Base-by-base conservation (phyloP, 2,329 filamentous ascomycete genomes). In the Akanthomyces muscarius region DNA sequence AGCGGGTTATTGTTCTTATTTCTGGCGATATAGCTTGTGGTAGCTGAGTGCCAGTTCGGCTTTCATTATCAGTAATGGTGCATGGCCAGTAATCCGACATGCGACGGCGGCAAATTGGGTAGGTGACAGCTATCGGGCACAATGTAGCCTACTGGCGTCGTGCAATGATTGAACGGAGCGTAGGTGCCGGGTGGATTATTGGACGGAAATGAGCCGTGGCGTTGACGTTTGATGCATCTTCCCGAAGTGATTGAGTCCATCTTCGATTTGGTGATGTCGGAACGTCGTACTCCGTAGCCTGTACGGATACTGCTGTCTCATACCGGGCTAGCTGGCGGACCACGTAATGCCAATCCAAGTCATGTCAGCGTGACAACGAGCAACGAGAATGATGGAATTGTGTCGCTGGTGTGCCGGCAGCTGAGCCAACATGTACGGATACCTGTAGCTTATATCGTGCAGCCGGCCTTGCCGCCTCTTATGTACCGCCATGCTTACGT, bases 401-500 rank as follows among this genome's bases (percentile, higher is more conserved):
- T 8, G 8, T 28, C 23, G 13, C 13, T 25, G 45, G 25, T 48
- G 45, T 48, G 23, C 23, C 23, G 14, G 45, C 13, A 48, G 53
- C 41, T 55, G 38, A 44, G 25, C 30, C 51, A 53, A 23, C 13
- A 38, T 36, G 51, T 54, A 30, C 28, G 28, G 28, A 30, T 30
- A 50, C 23, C 10, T 50, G 13, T 50, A 16, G 33, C 33, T 36
- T 36, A 50, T 48, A 48, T 25, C 11, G 47, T 30, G 25, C 47
- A 25, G 23, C 18, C 45, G 21, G 47, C 23, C 21, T 23, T 28
- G 45, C 45, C 45, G 33, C 52, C 36, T 16, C 18, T 21, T 21
- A 44, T 56, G 41, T 58, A 30, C 33, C 8, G 36, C 23, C 47
- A 50, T 52, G 58, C 58, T 61, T 44, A 61, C 48, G 58, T 61